Evolutionary conservation across 2,329 filamentous ascomycete genomes (phyloP), one percentile per base, ranked within the genome.

Genomic region (Diplodia corticola): DNA sequence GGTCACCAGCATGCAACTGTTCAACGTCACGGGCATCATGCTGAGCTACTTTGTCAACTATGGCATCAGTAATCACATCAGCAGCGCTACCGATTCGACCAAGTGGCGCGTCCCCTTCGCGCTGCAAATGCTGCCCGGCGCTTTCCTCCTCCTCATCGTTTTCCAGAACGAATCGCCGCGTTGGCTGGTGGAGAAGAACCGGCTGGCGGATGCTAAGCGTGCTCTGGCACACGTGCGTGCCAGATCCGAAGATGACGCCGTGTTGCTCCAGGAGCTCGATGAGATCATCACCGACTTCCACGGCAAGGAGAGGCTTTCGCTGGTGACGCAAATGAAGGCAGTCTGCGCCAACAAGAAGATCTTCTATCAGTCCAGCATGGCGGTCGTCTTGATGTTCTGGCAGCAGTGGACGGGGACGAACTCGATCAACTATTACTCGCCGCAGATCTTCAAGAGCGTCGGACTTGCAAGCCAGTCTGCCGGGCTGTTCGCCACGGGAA

Each of bases 51-150:
- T 83, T 74, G 78, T 85, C 64, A 83, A 84, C 71, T 85, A 84
- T 68, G 82, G 83, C 40, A 82, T 84, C 53, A 73, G 80, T 28
- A 78, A 80, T 57, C 79, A 84, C 63, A 76, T 74, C n/a, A 67
- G 72, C 12, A 73, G 77, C 4, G 20, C 48, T 2, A 63, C 54
- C 9, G 77, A 78, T 44, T 79, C 81, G 2, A 78, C 76, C n/a
- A 84, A 85, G 72, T 86, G 83, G 83, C 79, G 83, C 7, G 75
- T 84, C 4, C 83, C 83, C 0, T 82, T 85, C 24, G 82, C 80
- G 1, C 74, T 85, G 10, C 83, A 86, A 71, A 81, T 85, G 64
- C 76, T 85, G 1, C 83, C 83, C 0, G 83, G 83, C 17, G 78
- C 77, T 0, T 69, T 85, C n/a, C 80, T 86, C 61, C 70, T 86